Evolutionary conservation across 2,329 filamentous ascomycete species (phyloP).

Genomic region (Aspergillus oerlinghausenensis): DNA sequence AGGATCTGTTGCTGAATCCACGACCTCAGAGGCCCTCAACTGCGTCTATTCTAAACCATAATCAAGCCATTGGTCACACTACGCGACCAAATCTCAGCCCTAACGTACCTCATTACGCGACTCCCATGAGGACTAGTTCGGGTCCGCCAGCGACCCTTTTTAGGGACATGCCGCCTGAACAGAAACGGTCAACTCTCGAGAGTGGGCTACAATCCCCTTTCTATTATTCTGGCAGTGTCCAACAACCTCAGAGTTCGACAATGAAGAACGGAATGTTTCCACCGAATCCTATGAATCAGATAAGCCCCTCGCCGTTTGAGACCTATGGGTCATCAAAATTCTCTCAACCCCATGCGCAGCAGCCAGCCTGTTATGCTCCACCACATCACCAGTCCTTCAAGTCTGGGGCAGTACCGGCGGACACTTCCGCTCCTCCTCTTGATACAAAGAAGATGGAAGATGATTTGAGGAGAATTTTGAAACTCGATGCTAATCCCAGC

Average conservation of each 20-base stretch:
- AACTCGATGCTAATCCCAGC: constrained; percentile 34
- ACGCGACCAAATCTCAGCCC: constrained; percentile 13
- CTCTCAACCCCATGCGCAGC: constrained; percentile 7
- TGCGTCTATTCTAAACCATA: constrained; percentile 23
- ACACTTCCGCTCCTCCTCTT: constrained; percentile 23
- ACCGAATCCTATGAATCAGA: constrained; percentile 13
- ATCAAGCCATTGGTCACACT: constrained; percentile 15
- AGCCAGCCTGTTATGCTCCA: constrained; percentile 19
- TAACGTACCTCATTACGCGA: constrained; percentile 26
- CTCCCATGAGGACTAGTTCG: constrained; percentile 29
- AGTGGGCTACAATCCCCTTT: constrained; percentile 20
- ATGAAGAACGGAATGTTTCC: constrained; percentile 29
- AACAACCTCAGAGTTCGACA: constrained; percentile 25
- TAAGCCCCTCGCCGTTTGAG: constrained; percentile 13
- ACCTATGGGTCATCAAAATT: constrained; percentile 20
- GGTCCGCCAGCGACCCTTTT: constrained; percentile 27
- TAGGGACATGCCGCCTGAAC: constrained; percentile 12
- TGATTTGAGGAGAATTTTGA: constrained; percentile 45
- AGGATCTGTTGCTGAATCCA: constrained; percentile 43
- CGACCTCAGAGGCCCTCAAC: constrained; percentile 33
- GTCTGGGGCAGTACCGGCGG: constrained; percentile 18
- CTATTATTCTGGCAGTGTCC: constrained; percentile 19
- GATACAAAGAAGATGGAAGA: constrained; percentile 46
- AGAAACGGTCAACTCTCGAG: constrained; percentile 12
- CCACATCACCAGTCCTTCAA: constrained; percentile 18